These are phyloP conservation scores for Talaromyces stipitatus DNA, from an alignment of 495 filamentous ascomycete genomes.

Conservation along the genomic window DNA sequence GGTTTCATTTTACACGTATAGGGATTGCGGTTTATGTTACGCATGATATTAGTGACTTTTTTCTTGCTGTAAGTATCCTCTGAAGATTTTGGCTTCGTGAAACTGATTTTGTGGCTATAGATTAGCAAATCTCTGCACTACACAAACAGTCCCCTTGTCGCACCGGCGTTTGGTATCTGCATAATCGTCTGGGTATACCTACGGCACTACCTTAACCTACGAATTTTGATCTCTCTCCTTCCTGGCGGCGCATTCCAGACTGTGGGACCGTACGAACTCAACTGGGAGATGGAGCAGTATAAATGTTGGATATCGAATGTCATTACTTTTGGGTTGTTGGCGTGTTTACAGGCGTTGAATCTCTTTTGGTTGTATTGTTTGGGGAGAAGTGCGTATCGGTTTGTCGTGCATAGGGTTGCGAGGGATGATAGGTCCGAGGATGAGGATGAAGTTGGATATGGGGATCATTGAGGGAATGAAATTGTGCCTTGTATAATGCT, in stretches of 20 bases:
- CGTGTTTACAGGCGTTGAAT: constrained; percentile 63
- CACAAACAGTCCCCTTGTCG: constrained; percentile 58
- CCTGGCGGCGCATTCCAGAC: constrained; percentile 60
- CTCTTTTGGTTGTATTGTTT: constrained; percentile 75
- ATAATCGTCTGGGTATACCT: constrained; percentile 76
- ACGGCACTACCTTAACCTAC: constrained; percentile 79
- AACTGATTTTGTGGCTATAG: constrained; percentile 24
- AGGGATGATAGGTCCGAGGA: constrained; percentile 6
- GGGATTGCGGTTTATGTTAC: constrained; percentile 86
- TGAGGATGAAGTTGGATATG: background rate
- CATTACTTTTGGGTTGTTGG: constrained; percentile 57
- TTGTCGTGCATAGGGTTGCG: background rate
- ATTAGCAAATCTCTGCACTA: constrained; percentile 87
- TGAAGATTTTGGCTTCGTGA: background rate
- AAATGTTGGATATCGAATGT: constrained; percentile 61
- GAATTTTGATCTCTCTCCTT: constrained; percentile 66
- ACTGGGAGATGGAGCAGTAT: constrained; percentile 69
- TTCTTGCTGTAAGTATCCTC: constrained; percentile 67
- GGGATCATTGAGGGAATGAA: background rate
- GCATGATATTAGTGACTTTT: constrained; percentile 88
- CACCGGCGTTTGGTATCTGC: constrained; percentile 71
- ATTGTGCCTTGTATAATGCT: background rate
- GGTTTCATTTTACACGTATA: constrained; percentile 92
- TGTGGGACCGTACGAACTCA: constrained; percentile 69
- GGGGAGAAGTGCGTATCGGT: constrained; percentile 26